Conservation (phyloP, 2,329 filamentous ascomycete species). For the Penicillium sp. region DNA sequence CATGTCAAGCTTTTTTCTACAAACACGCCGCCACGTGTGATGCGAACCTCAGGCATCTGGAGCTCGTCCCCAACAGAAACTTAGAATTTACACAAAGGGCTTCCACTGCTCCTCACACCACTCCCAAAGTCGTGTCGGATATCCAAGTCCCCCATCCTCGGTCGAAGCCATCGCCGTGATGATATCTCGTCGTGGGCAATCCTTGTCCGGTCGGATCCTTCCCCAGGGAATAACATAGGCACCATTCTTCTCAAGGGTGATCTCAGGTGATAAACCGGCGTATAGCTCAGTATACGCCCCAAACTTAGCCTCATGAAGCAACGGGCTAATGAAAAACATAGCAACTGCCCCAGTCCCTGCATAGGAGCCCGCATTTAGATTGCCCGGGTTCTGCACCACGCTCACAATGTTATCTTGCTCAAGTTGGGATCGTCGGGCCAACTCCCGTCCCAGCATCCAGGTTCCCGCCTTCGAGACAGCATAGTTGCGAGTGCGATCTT, state of each 20-base stretch:
- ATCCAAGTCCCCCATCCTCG: constrained; percentile 29
- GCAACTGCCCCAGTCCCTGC: background rate
- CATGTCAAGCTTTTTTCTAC: too few relatives aligned
- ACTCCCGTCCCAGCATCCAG: constrained; percentile 30
- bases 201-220: constrained; percentile 17
- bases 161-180: constrained; percentile 19
- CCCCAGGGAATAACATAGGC: constrained; percentile 53
- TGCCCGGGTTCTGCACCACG: constrained; percentile 22
- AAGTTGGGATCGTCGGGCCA: constrained; percentile 28
- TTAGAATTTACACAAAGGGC: background rate
- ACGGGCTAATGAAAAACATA: background rate
- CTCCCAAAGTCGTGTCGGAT: constrained; percentile 15
- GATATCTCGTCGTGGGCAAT: constrained; percentile 18
- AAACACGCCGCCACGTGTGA: too few relatives aligned
- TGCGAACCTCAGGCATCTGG: too few relatives aligned
- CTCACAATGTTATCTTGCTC: constrained; percentile 31
- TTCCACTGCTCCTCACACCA: constrained; percentile 9
- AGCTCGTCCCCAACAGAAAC: too few relatives aligned
- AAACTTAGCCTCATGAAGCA: constrained; percentile 23
- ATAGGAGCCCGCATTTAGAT: constrained; percentile 2
- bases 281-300: constrained; percentile 42
- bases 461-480: constrained; percentile 35
- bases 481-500: constrained; percentile 32
- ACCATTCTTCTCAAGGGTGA: constrained; percentile 34
- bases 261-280: constrained; percentile 33